Conservation (phyloP, 805 yeast species). For the Brettanomyces custersianus region DNA sequence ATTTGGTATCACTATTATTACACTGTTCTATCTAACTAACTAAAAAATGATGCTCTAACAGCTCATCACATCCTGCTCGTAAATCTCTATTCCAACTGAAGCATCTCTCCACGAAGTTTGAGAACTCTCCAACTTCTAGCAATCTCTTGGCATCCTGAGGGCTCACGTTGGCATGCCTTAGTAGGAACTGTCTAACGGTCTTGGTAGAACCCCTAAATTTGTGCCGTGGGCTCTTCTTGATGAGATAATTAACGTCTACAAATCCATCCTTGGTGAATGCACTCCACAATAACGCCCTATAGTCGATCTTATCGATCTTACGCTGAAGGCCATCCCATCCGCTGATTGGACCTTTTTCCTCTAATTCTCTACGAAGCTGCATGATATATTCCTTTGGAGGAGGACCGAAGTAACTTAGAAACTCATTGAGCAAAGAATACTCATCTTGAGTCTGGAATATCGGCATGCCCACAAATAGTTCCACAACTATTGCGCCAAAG, state of each 20-base stretch:
- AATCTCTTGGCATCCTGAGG: slow-evolving; percentile 4
- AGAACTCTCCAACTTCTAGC: slow-evolving; percentile 11
- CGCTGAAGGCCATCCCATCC: slow-evolving; percentile 1
- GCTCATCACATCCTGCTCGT: slow-evolving; percentile 11
- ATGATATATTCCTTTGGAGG: slow-evolving; percentile 34
- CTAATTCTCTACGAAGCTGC: slow-evolving; percentile 30
- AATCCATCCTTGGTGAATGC: slow-evolving; percentile 25
- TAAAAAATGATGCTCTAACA: background rate
- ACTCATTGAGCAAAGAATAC: slow-evolving; percentile 34
- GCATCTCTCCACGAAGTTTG: slow-evolving; percentile 20
- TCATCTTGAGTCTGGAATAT: slow-evolving; percentile 43
- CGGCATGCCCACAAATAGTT: slow-evolving; percentile 53
- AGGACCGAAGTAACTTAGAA: slow-evolving; percentile 37
- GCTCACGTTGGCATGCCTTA: slow-evolving; percentile 3
- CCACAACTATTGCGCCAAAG: slow-evolving; percentile 86
- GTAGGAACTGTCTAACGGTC: slow-evolving; percentile 11
- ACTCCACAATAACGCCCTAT: slow-evolving; percentile 27
- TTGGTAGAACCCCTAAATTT: slow-evolving; percentile 15
- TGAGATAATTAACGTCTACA: slow-evolving; percentile 13
- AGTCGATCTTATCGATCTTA: slow-evolving; percentile 8
- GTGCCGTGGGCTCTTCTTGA: slow-evolving; percentile 9
- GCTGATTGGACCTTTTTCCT: slow-evolving; percentile 26
- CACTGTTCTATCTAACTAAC: background rate
- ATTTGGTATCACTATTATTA: background rate
- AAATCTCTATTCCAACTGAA: slow-evolving; percentile 29